Conservation (phyloP, 345 rosid genomes). For the Eucalyptus regnans region DNA sequence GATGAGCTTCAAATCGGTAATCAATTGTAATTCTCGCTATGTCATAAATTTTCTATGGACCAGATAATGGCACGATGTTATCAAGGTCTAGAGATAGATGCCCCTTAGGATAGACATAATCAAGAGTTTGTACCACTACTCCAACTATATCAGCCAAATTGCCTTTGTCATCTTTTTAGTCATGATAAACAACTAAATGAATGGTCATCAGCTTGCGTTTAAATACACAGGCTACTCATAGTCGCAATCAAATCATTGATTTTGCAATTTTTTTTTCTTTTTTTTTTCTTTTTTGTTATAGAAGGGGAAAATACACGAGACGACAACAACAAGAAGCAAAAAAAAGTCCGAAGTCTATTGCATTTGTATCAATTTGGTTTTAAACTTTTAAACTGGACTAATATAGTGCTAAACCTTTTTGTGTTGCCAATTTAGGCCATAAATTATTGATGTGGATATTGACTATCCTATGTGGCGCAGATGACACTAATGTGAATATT, state of each 20-base stretch:
- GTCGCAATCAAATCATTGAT: not conserved
- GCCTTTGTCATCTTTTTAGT: not conserved
- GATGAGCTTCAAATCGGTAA: not conserved
- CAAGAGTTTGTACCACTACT: not conserved
- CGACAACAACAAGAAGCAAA: not conserved
- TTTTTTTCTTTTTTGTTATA: not conserved
- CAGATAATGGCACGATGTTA: not conserved
- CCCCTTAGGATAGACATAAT: accelerated
- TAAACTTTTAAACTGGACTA: accelerated
- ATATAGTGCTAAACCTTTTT: too few species aligned
- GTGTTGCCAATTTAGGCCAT: too few species aligned
- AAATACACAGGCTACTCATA: not conserved
- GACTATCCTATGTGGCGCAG: accelerated
- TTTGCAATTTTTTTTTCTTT: not conserved
- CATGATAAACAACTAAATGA: not conserved
- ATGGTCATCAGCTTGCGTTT: not conserved
- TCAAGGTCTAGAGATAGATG: not conserved
- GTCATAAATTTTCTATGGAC: not conserved
- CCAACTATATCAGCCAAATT: too few species aligned
- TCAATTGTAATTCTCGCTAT: not conserved
- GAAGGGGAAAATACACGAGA: not conserved
- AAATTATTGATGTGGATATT: too few species aligned
- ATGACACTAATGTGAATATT: too few species aligned
- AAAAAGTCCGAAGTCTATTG: not conserved
- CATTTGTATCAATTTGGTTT: too few species aligned